phyloP scores from a whole-genome alignment of 371 early-diverging fungal species.

The Massospora cicadina region DNA sequence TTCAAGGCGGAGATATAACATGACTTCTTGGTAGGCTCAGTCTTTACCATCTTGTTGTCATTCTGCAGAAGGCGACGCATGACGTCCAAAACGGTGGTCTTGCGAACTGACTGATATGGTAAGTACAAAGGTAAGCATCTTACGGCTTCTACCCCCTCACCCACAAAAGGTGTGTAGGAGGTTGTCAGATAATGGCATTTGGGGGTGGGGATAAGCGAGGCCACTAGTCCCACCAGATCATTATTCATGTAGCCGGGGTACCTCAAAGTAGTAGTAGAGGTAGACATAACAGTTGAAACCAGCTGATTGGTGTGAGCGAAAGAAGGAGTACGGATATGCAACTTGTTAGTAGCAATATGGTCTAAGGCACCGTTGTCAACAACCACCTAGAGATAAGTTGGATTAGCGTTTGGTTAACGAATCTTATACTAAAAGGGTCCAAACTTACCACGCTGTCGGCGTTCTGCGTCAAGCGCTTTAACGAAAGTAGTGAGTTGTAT shows the following conservation, averaged over 20 bases:
- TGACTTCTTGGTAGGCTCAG: constrained; percentile 65
- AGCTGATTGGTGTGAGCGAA: constrained; percentile 96
- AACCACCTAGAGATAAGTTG: constrained; percentile 33
- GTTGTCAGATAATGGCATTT: constrained; percentile 95
- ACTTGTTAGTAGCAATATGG: constrained; percentile 80
- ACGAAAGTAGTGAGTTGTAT: constrained; percentile 93
- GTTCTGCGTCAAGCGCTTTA: constrained; percentile 78
- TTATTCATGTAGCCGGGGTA: constrained; percentile 99
- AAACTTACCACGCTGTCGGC: constrained; percentile 81
- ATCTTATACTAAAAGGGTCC: constrained; percentile 13
- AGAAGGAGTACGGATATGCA: constrained; percentile 85
- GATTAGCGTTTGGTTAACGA: not conserved
- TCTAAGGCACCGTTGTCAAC: constrained; percentile 91
- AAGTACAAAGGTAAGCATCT: constrained; percentile 28
- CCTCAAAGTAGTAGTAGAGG: constrained; percentile 93
- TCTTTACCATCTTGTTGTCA: constrained; percentile 93
- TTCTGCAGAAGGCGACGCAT: constrained; percentile 92
- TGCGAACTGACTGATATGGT: constrained; percentile 59
- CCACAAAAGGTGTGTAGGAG: constrained; percentile 96
- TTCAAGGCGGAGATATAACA: constrained; percentile 92
- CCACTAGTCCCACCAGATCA: constrained; percentile 87
- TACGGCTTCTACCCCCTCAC: constrained; percentile 80
- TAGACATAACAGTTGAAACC: constrained; percentile 95
- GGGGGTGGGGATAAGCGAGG: constrained; percentile 89
- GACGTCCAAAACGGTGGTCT: constrained; percentile 95